These are phyloP conservation scores for Penicillium sp. DNA, from an alignment of 2,329 filamentous ascomycete species.

Conservation along the genomic window DNA sequence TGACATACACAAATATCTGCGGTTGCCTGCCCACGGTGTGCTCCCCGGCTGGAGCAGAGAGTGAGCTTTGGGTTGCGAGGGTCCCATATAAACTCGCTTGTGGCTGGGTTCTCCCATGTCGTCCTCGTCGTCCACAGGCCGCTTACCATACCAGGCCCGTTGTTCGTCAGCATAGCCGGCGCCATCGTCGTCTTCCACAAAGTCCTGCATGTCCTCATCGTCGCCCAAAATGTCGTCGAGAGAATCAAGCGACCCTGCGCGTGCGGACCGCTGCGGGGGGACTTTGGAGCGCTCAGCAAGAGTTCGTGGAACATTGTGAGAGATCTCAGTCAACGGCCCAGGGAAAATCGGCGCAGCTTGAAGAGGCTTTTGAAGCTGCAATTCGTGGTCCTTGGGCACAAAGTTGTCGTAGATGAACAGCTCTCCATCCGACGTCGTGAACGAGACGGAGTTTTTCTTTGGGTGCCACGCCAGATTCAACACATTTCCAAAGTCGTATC, in stretches of 20 bases:
- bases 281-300: conserved; percentile 52
- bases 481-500: conserved; percentile 74
- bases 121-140: conserved; percentile 48
- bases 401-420: conserved; percentile 73
- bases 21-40: conserved; percentile 90
- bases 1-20: conserved; percentile 72
- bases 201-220: conserved; percentile 65
- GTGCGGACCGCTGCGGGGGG: conserved; percentile 47
- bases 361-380: conserved; percentile 46
- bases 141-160: conserved; percentile 59
- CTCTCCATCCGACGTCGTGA: conserved; percentile 88
- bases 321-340: conserved; percentile 65
- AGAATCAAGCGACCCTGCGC: conserved; percentile 64
- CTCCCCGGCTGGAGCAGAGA: conserved; percentile 87
- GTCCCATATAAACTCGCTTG: conserved; percentile 48
- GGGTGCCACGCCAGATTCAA: conserved; percentile 89
- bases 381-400: conserved; percentile 46
- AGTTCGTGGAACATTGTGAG: conserved; percentile 57
- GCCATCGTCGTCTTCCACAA: conserved; percentile 91
- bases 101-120: conserved; percentile 39
- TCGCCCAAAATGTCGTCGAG: conserved; percentile 72
- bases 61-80: conserved; percentile 64
- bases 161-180: conserved; percentile 70
- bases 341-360: conserved; percentile 84
- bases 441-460: conserved; percentile 77